phyloP scores from a whole-genome alignment of 2,329 filamentous ascomycete genomes.

The Zymoseptoria pseudotritici region DNA sequence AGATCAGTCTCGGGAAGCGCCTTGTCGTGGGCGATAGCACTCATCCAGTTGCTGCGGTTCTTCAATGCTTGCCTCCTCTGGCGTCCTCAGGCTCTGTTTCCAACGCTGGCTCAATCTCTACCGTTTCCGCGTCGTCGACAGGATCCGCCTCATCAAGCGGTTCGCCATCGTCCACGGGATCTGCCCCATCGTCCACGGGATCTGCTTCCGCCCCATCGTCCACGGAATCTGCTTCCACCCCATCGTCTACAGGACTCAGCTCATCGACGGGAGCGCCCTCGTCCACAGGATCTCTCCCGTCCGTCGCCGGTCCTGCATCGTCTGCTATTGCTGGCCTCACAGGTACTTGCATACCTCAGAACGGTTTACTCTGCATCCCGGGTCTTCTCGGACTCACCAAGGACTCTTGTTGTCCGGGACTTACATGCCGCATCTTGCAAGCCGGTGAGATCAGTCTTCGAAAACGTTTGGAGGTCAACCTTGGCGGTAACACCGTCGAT shows the following conservation, averaged over 20 bases:
- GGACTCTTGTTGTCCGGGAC: background rate
- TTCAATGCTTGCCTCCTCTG: background rate
- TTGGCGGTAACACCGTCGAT: background rate
- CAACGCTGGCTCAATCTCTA: background rate
- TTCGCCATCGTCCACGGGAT: background rate
- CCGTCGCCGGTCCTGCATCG: background rate
- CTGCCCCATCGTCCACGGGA: too few relatives aligned
- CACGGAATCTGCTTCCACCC: background rate
- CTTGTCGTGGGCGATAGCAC: background rate
- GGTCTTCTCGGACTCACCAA: background rate
- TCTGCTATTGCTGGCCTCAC: background rate
- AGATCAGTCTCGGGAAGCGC: background rate
- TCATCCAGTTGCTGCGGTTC: background rate
- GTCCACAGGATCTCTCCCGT: background rate
- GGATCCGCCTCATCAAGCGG: background rate
- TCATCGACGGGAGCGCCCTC: background rate
- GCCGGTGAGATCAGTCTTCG: background rate
- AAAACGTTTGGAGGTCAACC: background rate
- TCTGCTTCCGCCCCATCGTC: background rate
- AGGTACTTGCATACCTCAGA: background rate
- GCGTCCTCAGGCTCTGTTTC: background rate
- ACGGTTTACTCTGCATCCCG: background rate
- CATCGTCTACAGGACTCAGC: too few relatives aligned
- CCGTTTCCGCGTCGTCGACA: background rate
- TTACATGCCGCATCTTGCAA: background rate